These are phyloP conservation scores for Zymoseptoria tritici DNA, from an alignment of 2,329 filamentous ascomycete species.

Conservation along the genomic window DNA sequence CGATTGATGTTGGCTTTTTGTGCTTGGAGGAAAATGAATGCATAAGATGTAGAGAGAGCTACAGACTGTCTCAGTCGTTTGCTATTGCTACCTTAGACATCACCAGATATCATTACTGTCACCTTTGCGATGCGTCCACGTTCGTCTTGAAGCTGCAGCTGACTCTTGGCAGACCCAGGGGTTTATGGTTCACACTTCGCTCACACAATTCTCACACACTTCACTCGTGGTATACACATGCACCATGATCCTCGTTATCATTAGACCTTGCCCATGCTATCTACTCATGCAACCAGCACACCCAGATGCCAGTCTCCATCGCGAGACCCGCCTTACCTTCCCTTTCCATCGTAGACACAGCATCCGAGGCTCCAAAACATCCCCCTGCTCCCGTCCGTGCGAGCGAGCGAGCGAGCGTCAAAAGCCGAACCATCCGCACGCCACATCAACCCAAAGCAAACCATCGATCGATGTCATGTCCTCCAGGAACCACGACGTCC, in stretches of 20 bases:
- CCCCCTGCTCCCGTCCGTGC: too few species aligned
- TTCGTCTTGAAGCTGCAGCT: neutral
- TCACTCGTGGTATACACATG: neutral
- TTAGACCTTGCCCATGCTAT: neutral
- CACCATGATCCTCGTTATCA: neutral
- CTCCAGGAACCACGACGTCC: too few species aligned
- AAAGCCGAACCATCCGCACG: too few species aligned
- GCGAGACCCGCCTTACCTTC: too few species aligned
- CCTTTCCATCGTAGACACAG: too few species aligned
- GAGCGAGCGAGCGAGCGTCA: too few species aligned
- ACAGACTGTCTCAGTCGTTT: neutral
- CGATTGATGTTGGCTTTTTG: neutral
- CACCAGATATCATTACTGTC: neutral
- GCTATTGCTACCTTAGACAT: neutral
- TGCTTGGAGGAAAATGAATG: constrained; percentile 1
- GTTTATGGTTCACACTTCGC: neutral
- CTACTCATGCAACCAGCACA: too few species aligned
- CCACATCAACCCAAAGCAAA: too few species aligned
- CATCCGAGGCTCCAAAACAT: too few species aligned
- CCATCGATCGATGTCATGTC: too few species aligned
- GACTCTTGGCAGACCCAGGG: neutral
- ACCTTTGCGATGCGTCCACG: neutral
- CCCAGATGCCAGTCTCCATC: too few species aligned
- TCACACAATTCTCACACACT: neutral
- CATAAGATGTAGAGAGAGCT: neutral